Percentiles rank a stretch among this genome's conserved stretches.
Evolutionary conservation across 208 protist genomes (phyloP).

Genomic region (Sergeia podlipaevii): DNA sequence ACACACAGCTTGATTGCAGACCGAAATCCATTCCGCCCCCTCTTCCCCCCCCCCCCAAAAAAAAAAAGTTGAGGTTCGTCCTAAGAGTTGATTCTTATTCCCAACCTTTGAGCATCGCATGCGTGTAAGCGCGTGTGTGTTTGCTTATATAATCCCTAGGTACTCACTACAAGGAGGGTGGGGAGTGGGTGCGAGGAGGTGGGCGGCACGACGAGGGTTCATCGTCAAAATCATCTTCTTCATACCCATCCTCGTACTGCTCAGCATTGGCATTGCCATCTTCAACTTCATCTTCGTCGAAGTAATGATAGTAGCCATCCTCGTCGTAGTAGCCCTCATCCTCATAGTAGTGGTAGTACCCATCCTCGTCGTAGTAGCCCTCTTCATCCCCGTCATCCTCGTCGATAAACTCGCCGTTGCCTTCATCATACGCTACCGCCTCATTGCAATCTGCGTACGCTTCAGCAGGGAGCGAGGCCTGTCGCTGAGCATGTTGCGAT

Average conservation of each 20-base stretch:
- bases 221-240: conserved; percentile 13
- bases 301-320: conserved; percentile 9
- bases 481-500: neutral
- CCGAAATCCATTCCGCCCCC: neutral
- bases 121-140: neutral
- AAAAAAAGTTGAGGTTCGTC: no score
- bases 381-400: conserved; percentile 13
- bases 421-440: neutral
- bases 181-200: conserved; percentile 36
- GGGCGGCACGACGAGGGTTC: conserved; percentile 21
- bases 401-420: neutral
- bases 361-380: conserved; percentile 21
- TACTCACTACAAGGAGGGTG: conserved; percentile 27
- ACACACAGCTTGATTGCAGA: conserved; percentile 13
- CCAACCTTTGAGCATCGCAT: no score
- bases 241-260: conserved; percentile 14
- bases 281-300: conserved; percentile 11
- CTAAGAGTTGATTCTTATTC: no score
- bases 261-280: conserved; percentile 10
- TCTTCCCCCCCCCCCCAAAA: neutral
- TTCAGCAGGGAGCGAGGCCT: neutral
- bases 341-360: conserved; percentile 13
- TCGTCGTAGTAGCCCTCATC: conserved; percentile 16
- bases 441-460: neutral
- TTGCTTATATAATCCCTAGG: conserved; percentile 12